Conservation (phyloP, 2,329 filamentous ascomycete species). For the Colletotrichum tofieldiae region DNA sequence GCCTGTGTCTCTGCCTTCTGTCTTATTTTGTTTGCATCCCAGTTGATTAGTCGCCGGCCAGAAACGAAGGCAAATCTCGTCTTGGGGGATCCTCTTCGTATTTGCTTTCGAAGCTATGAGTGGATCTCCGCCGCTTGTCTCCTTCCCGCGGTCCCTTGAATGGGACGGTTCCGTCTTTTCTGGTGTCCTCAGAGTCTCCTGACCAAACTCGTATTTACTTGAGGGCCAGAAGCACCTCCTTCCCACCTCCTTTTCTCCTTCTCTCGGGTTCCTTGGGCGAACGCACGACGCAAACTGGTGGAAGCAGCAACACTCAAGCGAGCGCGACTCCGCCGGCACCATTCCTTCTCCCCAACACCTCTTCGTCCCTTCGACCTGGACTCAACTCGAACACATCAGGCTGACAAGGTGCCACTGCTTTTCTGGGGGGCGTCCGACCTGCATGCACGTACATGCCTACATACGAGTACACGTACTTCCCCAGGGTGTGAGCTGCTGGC, state of each 20-base stretch:
- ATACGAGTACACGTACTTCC: slow-evolving; percentile 32
- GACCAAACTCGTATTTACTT: slow-evolving; percentile 37
- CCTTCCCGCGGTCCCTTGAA: slow-evolving; percentile 16
- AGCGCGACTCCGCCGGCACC: slow-evolving; percentile 38
- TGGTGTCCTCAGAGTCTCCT: slow-evolving; percentile 16
- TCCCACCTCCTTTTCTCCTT: background rate
- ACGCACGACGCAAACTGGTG: background rate
- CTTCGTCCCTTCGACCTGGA: slow-evolving; percentile 1
- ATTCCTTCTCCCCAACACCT: background rate
- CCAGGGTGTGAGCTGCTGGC: slow-evolving; percentile 4
- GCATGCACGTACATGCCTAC: slow-evolving; percentile 22
- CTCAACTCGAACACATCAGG: slow-evolving; percentile 2
- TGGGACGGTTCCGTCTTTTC: slow-evolving; percentile 21
- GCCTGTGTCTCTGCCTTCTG: slow-evolving; percentile 20
- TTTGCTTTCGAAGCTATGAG: slow-evolving; percentile 33
- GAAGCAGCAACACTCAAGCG: slow-evolving; percentile 9
- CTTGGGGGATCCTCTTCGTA: slow-evolving; percentile 26
- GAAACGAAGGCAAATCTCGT: slow-evolving; percentile 30
- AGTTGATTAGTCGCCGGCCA: slow-evolving; percentile 7
- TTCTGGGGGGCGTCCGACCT: slow-evolving; percentile 22
- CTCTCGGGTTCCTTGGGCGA: slow-evolving; percentile 1
- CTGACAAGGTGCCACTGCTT: slow-evolving; percentile 34
- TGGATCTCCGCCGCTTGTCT: slow-evolving; percentile 25
- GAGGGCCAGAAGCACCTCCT: slow-evolving; percentile 16
- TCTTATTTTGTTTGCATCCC: slow-evolving; percentile 27